Evolutionary conservation across 2,329 filamentous ascomycete species (phyloP), one percentile per base, ranked within the genome.

Genomic region (Hymenotorrendiella dingleyae): DNA sequence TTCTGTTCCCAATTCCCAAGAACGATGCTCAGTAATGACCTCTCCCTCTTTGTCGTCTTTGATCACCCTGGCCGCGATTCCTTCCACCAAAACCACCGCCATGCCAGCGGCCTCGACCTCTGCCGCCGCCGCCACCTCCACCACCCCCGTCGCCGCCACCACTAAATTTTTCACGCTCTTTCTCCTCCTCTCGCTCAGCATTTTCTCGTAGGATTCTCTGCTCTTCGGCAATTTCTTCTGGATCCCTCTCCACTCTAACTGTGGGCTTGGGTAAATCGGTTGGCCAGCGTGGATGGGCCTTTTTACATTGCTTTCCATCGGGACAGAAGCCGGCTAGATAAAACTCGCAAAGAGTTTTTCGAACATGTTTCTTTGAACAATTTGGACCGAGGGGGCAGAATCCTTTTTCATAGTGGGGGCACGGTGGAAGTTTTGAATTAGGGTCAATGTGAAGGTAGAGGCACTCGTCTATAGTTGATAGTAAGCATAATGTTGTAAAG

Each of bases 271-370:
- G 83, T 28, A 89, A 78, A 19, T 81, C 78, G n/a, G 64, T 72
- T 14, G 68, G 65, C 82, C 87, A 97, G 46, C 81, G 76, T 3
- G 91, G 82, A 64, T 98, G 93, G 5, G 87, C 84, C 50, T 84
- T 78, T 59, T 80, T 81, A 67, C 93, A 98, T 6, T 70, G 70
- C 48, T 71, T 74, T 2, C 82, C 91, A 42, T 94, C 85, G 0
- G 93, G 93, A 62, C 93, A 98, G 69, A 98, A 98, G 1, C 93
- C 93, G 6, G 88, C 88, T 12, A 97, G 70, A 61, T 94, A 98
- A 63, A 84, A 95, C 1, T 73, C 73, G 62, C 93, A 98, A 6
- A 95, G 64, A 52, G 76, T 81, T 50, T 86, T 81, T 46, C 89
- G 79, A 43, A 94, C 82, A 66, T 98, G 93, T 54, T 90, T 86